Evolutionary conservation across 176 grass and related monocot genomes (phyloP), one percentile per base, ranked within the genome.

Genomic region (Oryza punctata): DNA sequence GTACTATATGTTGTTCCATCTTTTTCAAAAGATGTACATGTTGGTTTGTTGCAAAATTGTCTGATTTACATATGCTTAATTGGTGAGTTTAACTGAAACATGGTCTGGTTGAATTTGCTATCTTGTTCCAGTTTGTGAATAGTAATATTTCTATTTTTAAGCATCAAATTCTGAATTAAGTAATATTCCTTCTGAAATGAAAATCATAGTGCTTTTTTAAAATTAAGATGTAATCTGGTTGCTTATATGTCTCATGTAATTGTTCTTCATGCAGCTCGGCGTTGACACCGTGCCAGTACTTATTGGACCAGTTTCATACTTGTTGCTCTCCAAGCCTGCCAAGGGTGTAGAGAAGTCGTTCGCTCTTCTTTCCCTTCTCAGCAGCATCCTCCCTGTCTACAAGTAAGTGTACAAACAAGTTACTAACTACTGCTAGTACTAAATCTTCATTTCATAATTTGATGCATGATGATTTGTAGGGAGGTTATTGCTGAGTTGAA

Each of bases 301-400:
- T 88, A 29, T 94, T 26, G 95, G 95, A 82, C 95, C 95, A 78
- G 95, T 97, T 33, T 94, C 92, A 83, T 97, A 97, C 89, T 78
- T 97, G 84, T 89, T 97, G 82, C 92, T 94, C 78, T 97, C 95
- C 8, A 97, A 97, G 64, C 86, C 92, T 65, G 88, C 95, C 63
- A 97, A 93, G 82, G 92, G 90, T 84, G 95, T 91, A 64, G 90
- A 97, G 45, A 97, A 94, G 67, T 92, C 90, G 7, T 97, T 94
- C 85, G 79, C 91, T 76, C 90, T 89, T 84, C 92, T 97, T 84
- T 94, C 92, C 70, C 91, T 97, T 85, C 86, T 97, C 33, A 89
- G 83, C 78, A 81, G 84, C 78, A 86, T 94, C 91, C 88, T 97
- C 57, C 90, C 90, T 38, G 72, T 94, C 76, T 97, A 94, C 90